Evolutionary conservation across 192 early-diverging fungal genomes (phyloP).

Genomic region (Backusella parvicylindrica): DNA sequence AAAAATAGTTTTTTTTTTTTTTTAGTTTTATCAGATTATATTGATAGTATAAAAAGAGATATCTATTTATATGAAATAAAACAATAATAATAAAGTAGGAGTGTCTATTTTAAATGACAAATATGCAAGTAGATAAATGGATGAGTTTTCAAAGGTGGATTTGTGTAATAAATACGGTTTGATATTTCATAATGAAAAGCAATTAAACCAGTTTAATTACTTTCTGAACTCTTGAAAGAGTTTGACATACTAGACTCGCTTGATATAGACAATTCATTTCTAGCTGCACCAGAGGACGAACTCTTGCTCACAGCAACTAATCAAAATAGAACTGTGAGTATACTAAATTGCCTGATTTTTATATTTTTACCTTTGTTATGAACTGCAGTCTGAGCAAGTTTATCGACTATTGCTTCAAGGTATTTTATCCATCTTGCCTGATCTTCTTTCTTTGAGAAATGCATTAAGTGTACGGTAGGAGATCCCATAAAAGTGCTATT

Average conservation of each 20-base stretch:
- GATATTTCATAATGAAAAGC: not conserved
- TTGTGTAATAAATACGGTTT: not conserved
- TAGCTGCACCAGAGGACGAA: not conserved
- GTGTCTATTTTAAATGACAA: not conserved
- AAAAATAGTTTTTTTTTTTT: too few relatives aligned
- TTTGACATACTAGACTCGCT: not conserved
- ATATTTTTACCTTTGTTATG: constrained; percentile 2
- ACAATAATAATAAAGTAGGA: not conserved
- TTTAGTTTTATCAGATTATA: not conserved
- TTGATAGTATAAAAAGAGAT: not conserved
- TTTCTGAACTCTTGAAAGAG: not conserved
- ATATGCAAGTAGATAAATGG: not conserved
- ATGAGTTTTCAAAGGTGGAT: not conserved
- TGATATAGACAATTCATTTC: not conserved
- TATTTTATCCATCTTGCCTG: constrained; percentile 17
- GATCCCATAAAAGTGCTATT: constrained; percentile 20
- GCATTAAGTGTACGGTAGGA: constrained; percentile 14
- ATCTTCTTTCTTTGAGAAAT: not conserved
- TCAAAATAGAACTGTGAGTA: not conserved
- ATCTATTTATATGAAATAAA: not conserved
- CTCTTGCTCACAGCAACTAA: not conserved
- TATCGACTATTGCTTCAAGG: constrained; percentile 16
- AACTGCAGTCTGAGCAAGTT: not conserved
- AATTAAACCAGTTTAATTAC: not conserved
- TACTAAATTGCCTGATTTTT: not conserved